Base-by-base conservation (phyloP, 2,329 filamentous ascomycete genomes). In the Balansia obtecta region DNA sequence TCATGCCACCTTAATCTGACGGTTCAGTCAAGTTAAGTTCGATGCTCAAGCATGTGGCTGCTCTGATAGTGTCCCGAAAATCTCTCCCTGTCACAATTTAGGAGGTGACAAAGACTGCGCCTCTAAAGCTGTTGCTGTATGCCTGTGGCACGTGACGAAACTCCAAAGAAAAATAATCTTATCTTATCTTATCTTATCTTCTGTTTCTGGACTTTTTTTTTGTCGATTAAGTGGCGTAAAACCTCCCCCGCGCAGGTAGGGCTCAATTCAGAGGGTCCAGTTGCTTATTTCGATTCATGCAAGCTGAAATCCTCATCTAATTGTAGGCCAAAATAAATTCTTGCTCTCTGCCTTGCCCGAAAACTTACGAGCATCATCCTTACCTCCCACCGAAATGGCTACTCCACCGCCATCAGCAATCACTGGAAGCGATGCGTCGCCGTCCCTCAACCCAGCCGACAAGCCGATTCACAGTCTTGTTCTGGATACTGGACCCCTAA, bases 401-500 rank as follows among this genome's bases (percentile, higher is more conserved):
- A 45, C 52, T 46, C 43, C 49, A 37, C 41, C 43, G 32, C 45
- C 39, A 20, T 33, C 50, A 11, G 54, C 54, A 38, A 49, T 56
- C 16, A 45, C 38, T 33, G 38, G 38, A 18, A 40, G 43, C 18
- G 39, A 40, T 44, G 40, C 53, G 53, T 44, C 55, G 30, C 50
- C 47, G 12, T 16, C 50, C 48, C n/a, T 34, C 45, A 41, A 55
- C 41, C 5, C 50, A 43, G 16, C 42, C 43, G 44, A 53, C 45
- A 95, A 90, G 64, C 77, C 83, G 0, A 81, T 95, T 46, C 83
- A 94, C 70, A 85, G 84, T 49, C 80, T 97, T 48, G 78, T 97
- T 30, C 77, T 98, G 57, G 93, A 98, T 64, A 86, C 93, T 3
- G 91, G 90, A 27, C 89, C 91, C 8, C 82, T 98, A 53, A 90